A percentile compares a stretch with the other conserved stretches of the same genome.
Conservation (phyloP, 1,139 yeast species). For the Magnusiomyces sp. region DNA sequence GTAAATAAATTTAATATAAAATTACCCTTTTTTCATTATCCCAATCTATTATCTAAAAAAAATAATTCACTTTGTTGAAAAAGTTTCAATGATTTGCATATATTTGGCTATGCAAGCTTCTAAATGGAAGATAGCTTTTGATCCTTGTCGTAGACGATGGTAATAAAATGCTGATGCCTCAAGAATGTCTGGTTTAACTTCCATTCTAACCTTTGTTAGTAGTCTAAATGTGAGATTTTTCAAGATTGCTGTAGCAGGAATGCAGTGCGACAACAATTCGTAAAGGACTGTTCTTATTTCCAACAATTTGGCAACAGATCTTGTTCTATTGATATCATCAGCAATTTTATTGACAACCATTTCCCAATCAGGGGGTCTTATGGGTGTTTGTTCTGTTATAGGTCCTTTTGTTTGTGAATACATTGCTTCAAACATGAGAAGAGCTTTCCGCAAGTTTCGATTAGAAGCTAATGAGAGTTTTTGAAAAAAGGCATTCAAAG, state of each 20-base stretch:
- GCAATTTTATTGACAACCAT: slow-evolving; percentile 62
- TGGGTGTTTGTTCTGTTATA: slow-evolving; percentile 27
- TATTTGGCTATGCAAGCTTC: slow-evolving; percentile 89
- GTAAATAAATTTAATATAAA: background rate
- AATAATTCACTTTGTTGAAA: background rate
- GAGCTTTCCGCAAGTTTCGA: slow-evolving; percentile 69
- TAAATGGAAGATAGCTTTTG: slow-evolving; percentile 83
- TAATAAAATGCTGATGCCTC: slow-evolving; percentile 69
- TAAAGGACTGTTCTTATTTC: slow-evolving; percentile 68
- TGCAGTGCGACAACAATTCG: slow-evolving; percentile 85
- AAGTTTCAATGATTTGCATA: slow-evolving; percentile 54
- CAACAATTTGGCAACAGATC: slow-evolving; percentile 57
- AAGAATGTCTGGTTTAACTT: slow-evolving; percentile 46
- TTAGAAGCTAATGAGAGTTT: slow-evolving; percentile 49
- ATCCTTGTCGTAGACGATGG: slow-evolving; percentile 79
- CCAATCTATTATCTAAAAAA: background rate
- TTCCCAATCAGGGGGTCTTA: slow-evolving; percentile 80
- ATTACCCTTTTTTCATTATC: background rate
- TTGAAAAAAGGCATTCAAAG: slow-evolving; percentile 34
- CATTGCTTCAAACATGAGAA: slow-evolving; percentile 77
- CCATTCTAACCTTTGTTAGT: slow-evolving; percentile 37
- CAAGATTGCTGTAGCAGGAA: slow-evolving; percentile 73
- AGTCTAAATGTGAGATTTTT: slow-evolving; percentile 58
- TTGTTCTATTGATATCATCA: slow-evolving; percentile 45
- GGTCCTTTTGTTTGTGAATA: slow-evolving; percentile 46